Evolutionary conservation across 306 rosid genomes (phyloP).

Genomic region (Mimosa pudica): DNA sequence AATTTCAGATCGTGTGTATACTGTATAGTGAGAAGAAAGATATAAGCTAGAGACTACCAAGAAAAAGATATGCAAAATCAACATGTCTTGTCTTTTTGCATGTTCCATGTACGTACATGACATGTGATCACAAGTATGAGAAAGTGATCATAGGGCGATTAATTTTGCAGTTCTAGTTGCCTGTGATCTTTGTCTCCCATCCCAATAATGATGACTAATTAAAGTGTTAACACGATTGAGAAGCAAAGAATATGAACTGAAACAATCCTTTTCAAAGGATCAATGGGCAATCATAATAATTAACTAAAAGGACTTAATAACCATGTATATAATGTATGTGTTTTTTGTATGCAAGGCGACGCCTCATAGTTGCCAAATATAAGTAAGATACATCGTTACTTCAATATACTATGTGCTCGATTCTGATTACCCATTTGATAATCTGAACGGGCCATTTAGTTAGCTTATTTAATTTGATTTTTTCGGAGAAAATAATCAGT

Average conservation of each 20-base stretch:
- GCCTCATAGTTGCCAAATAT: neutral
- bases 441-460: neutral
- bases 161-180: neutral
- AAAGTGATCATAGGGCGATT: neutral
- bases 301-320: neutral
- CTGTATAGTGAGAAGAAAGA: neutral
- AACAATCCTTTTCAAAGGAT: neutral
- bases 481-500: neutral
- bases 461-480: neutral
- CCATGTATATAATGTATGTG: neutral
- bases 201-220: neutral
- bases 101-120: neutral
- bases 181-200: neutral
- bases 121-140: neutral
- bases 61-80: neutral
- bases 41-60: neutral
- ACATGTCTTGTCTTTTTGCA: conserved; percentile 6
- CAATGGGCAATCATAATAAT: conserved; percentile 8
- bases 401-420: neutral
- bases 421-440: neutral
- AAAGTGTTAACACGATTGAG: neutral
- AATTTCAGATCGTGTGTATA: neutral
- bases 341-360: neutral
- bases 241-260: conserved; percentile 2
- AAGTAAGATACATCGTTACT: neutral